A percentile compares a stretch with the other conserved stretches of the same genome.
Evolutionary conservation across 345 rosid species (phyloP).

Genomic region (Murraya paniculata): DNA sequence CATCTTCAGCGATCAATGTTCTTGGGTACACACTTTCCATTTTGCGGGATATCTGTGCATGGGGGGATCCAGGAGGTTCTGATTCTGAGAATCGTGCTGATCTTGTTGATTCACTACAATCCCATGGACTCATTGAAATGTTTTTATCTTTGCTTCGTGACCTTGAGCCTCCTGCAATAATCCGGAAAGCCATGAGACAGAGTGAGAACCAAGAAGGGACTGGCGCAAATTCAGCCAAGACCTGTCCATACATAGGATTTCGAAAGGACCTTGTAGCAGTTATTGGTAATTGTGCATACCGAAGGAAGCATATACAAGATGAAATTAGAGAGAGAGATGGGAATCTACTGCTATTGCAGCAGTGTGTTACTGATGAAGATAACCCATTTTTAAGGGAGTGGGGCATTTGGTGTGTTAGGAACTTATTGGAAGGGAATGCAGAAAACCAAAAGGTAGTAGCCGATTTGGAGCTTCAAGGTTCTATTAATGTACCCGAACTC

Average conservation of each 20-base stretch:
- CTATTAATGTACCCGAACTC: slow-evolving; percentile 66
- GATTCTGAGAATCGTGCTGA: slow-evolving; percentile 28
- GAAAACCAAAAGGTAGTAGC: slow-evolving; percentile 61
- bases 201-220: slow-evolving; percentile 26
- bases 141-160: slow-evolving; percentile 49
- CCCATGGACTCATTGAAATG: slow-evolving; percentile 46
- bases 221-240: slow-evolving; percentile 21
- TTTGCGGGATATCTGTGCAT: slow-evolving; percentile 60
- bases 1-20: slow-evolving; percentile 38
- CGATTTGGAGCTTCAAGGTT: slow-evolving; percentile 74
- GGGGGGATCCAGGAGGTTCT: slow-evolving; percentile 26
- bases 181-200: slow-evolving; percentile 52
- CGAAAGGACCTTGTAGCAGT: slow-evolving; percentile 76
- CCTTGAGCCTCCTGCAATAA: slow-evolving; percentile 65
- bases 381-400: slow-evolving; percentile 81
- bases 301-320: slow-evolving; percentile 67
- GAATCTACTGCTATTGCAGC: slow-evolving; percentile 60
- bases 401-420: slow-evolving; percentile 78
- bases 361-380: slow-evolving; percentile 69
- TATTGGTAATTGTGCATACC: slow-evolving; percentile 66
- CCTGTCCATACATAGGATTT: slow-evolving; percentile 72
- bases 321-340: slow-evolving; percentile 61
- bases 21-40: slow-evolving; percentile 64
- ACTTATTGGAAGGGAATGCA: slow-evolving; percentile 65
- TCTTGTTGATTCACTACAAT: slow-evolving; percentile 37